phyloP scores from a whole-genome alignment of 2,329 filamentous ascomycete genomes.

The Polychaeton citri region DNA sequence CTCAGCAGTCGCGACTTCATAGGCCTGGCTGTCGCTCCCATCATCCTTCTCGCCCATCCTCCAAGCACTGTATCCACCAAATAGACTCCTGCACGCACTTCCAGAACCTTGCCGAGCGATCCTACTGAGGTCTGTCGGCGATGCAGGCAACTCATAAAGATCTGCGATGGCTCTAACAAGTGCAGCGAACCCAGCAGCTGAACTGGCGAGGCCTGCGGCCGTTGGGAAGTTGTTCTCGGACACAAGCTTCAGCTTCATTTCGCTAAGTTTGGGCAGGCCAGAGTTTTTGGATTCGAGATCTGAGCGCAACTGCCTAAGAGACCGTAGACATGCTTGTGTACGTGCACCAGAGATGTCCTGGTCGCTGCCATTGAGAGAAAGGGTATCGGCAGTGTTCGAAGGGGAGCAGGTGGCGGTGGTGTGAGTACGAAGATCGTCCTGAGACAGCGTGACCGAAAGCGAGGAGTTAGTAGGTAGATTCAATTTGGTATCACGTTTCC shows the following conservation, averaged over 20 bases:
- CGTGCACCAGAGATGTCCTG: constrained; percentile 80
- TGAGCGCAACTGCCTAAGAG: constrained; percentile 64
- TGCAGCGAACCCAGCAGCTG: constrained; percentile 53
- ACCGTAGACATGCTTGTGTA: constrained; percentile 87
- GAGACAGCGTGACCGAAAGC: constrained; percentile 89
- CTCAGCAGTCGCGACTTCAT: constrained; percentile 71
- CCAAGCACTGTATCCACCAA: constrained; percentile 96
- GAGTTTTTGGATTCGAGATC: constrained; percentile 59
- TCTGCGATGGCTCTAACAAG: constrained; percentile 76
- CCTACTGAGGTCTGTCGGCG: constrained; percentile 68
- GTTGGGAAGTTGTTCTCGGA: constrained; percentile 99
- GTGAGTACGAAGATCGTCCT: constrained; percentile 84
- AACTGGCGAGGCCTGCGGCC: constrained; percentile 67
- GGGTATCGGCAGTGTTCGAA: constrained; percentile 55
- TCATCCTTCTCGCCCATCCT: constrained; percentile 62
- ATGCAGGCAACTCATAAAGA: constrained; percentile 73
- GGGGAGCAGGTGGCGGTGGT: constrained; percentile 87
- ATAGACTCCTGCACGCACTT: constrained; percentile 82
- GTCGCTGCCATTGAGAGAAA: constrained; percentile 69
- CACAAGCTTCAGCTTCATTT: constrained; percentile 68
- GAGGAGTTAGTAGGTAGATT: constrained; percentile 89
- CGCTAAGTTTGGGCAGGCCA: constrained; percentile 68
- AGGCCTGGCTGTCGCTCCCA: constrained; percentile 75
- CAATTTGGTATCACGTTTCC: constrained; percentile 83
- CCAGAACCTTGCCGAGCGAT: constrained; percentile 91